phyloP scores from a whole-genome alignment of 2,329 filamentous ascomycete species.

The Rhexocercosporidium sp. region DNA sequence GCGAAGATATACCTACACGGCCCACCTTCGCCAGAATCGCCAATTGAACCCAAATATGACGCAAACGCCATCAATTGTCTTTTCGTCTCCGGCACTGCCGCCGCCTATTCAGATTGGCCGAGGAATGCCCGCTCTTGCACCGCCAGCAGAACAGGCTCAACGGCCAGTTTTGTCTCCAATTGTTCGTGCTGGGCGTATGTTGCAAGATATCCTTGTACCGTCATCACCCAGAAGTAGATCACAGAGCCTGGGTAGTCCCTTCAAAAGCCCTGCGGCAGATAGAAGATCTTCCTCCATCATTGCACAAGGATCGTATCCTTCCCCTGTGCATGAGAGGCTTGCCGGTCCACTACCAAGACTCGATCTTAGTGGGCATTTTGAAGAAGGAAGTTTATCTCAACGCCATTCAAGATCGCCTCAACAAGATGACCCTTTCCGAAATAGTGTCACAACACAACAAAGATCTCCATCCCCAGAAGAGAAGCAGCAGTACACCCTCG shows the following conservation, averaged over 20 bases:
- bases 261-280: conserved; percentile 40
- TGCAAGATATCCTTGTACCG: conserved; percentile 41
- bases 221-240: conserved; percentile 39
- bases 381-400: conserved; percentile 23
- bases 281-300: conserved; percentile 34
- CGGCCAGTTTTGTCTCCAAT: conserved; percentile 38
- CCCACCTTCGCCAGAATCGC: conserved; percentile 37
- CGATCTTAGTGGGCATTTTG: conserved; percentile 30
- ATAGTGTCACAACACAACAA: conserved; percentile 9
- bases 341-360: conserved; percentile 32
- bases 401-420: conserved; percentile 16
- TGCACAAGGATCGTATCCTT: conserved; percentile 24
- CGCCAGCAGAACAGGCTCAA: conserved; percentile 19
- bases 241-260: conserved; percentile 43
- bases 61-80: conserved; percentile 41
- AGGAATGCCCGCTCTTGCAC: conserved; percentile 22
- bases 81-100: conserved; percentile 42
- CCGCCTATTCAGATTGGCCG: conserved; percentile 34
- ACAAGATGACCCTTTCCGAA: conserved; percentile 38
- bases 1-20: conserved; percentile 39
- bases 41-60: conserved; percentile 32
- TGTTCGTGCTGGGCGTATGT: conserved; percentile 40
- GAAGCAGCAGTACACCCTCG: conserved; percentile 35
- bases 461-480: conserved; percentile 34
- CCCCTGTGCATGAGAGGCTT: conserved; percentile 26